A percentile compares a stretch with the other conserved stretches of the same genome.
phyloP scores from a whole-genome alignment of 805 yeast species.

The Lachancea thermotolerans region DNA sequence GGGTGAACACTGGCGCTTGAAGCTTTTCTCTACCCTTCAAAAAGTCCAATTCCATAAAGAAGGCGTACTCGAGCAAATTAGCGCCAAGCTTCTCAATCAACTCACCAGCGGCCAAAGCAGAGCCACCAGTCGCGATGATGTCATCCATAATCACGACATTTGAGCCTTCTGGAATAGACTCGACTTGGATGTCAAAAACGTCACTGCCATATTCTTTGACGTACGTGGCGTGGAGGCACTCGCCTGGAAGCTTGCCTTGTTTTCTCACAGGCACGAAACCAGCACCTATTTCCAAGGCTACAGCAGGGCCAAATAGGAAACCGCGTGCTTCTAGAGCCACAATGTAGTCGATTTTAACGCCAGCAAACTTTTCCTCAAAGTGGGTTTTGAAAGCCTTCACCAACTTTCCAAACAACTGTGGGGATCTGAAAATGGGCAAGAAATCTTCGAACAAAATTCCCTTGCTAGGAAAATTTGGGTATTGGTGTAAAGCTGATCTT shows the following conservation, averaged over 20 bases:
- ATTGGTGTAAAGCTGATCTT: slow-evolving; percentile 57
- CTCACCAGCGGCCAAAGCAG: slow-evolving; percentile 90
- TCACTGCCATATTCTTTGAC: slow-evolving; percentile 92
- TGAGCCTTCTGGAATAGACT: slow-evolving; percentile 71
- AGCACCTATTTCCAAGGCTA: slow-evolving; percentile 81
- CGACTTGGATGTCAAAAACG: slow-evolving; percentile 80
- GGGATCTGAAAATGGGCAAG: slow-evolving; percentile 84
- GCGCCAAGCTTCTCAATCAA: slow-evolving; percentile 63
- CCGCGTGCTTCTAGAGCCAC: slow-evolving; percentile 97
- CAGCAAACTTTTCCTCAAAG: slow-evolving; percentile 47
- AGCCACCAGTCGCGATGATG: slow-evolving; percentile 96
- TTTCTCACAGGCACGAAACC: slow-evolving; percentile 96
- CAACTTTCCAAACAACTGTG: slow-evolving; percentile 72
- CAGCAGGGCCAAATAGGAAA: slow-evolving; percentile 90
- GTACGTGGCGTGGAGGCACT: slow-evolving; percentile 61
- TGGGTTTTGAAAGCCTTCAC: slow-evolving; percentile 75
- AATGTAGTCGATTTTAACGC: slow-evolving; percentile 70
- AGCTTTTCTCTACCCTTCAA: slow-evolving; percentile 88
- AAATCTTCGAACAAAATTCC: slow-evolving; percentile 95
- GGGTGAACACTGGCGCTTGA: slow-evolving; percentile 80
- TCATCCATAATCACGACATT: slow-evolving; percentile 89
- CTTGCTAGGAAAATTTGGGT: slow-evolving; percentile 89
- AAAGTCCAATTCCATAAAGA: slow-evolving; percentile 92
- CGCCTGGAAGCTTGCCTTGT: slow-evolving; percentile 92
- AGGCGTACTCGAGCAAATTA: slow-evolving; percentile 69